phyloP scores from a whole-genome alignment of 2,329 filamentous ascomycete species.

The Ceratocystis albifundus region DNA sequence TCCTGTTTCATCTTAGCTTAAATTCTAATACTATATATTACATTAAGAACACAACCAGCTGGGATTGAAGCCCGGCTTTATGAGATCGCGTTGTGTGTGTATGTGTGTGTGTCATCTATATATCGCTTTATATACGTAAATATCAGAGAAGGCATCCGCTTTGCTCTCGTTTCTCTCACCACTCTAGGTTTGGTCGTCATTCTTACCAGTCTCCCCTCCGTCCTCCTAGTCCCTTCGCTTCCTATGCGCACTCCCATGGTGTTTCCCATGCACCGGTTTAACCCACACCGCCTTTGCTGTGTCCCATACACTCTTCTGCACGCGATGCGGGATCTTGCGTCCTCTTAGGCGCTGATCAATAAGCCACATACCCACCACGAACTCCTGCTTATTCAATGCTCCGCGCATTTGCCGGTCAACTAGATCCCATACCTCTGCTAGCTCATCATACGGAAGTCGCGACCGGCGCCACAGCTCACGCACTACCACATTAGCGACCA shows the following conservation, averaged over 20 bases:
- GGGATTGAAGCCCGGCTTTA: too few relatives aligned
- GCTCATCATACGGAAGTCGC: slow-evolving; percentile 52
- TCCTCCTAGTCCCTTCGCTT: not conserved
- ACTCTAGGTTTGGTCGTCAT: not conserved
- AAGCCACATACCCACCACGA: slow-evolving; percentile 74
- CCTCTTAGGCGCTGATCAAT: slow-evolving; percentile 72
- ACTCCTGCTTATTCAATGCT: slow-evolving; percentile 54
- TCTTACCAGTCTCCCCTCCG: not conserved
- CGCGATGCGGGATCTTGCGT: slow-evolving; percentile 59
- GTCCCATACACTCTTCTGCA: slow-evolving; percentile 64
- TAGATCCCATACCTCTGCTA: slow-evolving; percentile 66
- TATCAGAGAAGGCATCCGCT: not conserved
- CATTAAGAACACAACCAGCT: not conserved
- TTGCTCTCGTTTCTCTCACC: not conserved
- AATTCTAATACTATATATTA: not conserved
- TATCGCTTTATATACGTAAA: not conserved
- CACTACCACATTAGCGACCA: slow-evolving; percentile 56
- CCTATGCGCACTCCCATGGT: not conserved
- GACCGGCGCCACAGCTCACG: slow-evolving; percentile 66
- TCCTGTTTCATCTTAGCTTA: not conserved
- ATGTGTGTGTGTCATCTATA: slow-evolving; percentile 9
- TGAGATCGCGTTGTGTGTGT: not conserved
- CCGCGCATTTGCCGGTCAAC: slow-evolving; percentile 50
- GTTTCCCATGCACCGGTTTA: not conserved
- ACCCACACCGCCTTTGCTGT: slow-evolving; percentile 46